Evolutionary conservation across 202 grass and related monocot species (phyloP), one percentile per base, ranked within the genome.

Genomic region (Zizania palustris): DNA sequence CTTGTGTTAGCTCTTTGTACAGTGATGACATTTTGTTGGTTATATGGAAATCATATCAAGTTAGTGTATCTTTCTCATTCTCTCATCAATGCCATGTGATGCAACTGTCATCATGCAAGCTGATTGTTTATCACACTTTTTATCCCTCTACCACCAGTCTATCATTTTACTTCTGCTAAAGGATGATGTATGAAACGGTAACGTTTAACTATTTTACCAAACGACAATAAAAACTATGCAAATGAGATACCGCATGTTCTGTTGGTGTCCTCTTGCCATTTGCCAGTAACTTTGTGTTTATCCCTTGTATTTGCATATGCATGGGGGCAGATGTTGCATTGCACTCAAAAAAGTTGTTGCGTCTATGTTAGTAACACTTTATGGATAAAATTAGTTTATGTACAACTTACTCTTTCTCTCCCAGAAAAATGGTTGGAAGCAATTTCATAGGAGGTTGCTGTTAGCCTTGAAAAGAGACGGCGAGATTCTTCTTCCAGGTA

Each of bases 1-100:
- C n/a, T n/a, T n/a, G n/a, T 91, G 69, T 76, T 73, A 54, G 62
- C 56, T 83, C 81, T 88, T 72, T 86, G 86, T 87, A 82, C 84
- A 85, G 89, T 75, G 70, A 69, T 83, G 55, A 38, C 90, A 77
- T 83, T 82, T 73, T 15, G 46, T 70, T 92, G 42, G 54, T 56
- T 96, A 90, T 81, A 88, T 85, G 75, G 72, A 78, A 73, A 87
- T 67, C 80, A 78, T 63, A 77, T 85, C 73, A 40, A 77, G 60
- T 84, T 37, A 60, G 56, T 71, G 55, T 77, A 58, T 16, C 34
- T 65, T 75, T 72, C n/a, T 41, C 44, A 20, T 70, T 28, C 28
- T 73, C 12, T 67, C 9, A 48, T 59, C 74, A 5, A 54, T 80
- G 57, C 12, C 40, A 60, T 56, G 19, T 74, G 38, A 22, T 28